phyloP scores from a whole-genome alignment of 495 filamentous ascomycete species.

The Lasiosphaeria hispida region DNA sequence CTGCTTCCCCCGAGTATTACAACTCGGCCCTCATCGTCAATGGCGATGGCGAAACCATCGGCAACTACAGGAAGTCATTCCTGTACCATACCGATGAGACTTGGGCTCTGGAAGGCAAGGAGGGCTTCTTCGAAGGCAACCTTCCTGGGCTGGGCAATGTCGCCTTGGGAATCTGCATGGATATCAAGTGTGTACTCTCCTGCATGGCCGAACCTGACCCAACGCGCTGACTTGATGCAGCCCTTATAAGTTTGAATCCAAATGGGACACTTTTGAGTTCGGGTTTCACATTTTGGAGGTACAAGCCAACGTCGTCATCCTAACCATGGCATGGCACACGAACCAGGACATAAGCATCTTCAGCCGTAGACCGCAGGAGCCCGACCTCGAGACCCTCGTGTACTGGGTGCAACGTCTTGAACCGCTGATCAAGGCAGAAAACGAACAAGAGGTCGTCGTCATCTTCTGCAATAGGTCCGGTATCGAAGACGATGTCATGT shows the following conservation, averaged over 20 bases:
- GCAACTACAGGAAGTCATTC: constrained; percentile 85
- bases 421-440: constrained; percentile 62
- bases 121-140: constrained; percentile 56
- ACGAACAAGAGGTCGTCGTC: constrained; percentile 64
- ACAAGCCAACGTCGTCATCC: constrained; percentile 66
- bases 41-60: constrained; percentile 64
- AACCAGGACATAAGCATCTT: constrained; percentile 47
- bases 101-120: constrained; percentile 76
- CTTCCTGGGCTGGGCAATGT: constrained; percentile 56
- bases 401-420: constrained; percentile 89
- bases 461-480: constrained; percentile 83
- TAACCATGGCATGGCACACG: constrained; percentile 90
- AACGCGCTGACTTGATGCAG: constrained; percentile 21
- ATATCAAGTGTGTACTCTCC: constrained; percentile 55
- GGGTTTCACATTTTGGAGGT: constrained; percentile 70
- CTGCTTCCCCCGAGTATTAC: constrained; percentile 60
- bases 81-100: constrained; percentile 68
- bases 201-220: background rate
- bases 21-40: constrained; percentile 81
- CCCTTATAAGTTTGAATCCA: constrained; percentile 74
- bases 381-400: constrained; percentile 75
- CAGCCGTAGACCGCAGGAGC: constrained; percentile 47
- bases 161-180: constrained; percentile 79
- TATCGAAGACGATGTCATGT: constrained; percentile 62
- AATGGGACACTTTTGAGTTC: constrained; percentile 81